phyloP scores from a whole-genome alignment of 2,329 filamentous ascomycete species.

The Colletotrichum musae region DNA sequence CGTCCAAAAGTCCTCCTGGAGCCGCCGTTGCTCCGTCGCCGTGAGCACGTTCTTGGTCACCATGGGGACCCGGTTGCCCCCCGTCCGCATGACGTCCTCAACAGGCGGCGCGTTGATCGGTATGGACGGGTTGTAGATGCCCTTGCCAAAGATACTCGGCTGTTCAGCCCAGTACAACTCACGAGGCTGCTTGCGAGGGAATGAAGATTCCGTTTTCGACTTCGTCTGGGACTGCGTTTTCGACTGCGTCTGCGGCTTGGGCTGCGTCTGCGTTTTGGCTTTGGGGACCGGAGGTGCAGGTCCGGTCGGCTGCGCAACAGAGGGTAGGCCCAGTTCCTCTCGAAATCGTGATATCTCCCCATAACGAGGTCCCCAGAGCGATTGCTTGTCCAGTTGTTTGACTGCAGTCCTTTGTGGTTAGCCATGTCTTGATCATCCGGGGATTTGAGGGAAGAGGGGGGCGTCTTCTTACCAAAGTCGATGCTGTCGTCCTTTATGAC shows the following conservation, averaged over 20 bases:
- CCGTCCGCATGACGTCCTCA: conserved; percentile 55
- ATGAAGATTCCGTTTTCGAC: neutral
- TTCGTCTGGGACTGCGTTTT: no score
- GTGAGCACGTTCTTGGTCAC: conserved; percentile 57
- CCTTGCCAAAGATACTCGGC: conserved; percentile 48
- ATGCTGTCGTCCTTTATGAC: conserved; percentile 34
- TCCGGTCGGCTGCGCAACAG: neutral
- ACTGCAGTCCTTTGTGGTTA: conserved; percentile 12
- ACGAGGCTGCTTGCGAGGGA: conserved; percentile 44
- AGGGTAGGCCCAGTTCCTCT: conserved; percentile 15
- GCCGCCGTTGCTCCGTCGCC: conserved; percentile 54
- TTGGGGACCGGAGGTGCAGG: neutral
- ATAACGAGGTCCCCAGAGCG: conserved; percentile 45
- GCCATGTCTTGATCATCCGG: neutral
- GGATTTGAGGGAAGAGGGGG: neutral
- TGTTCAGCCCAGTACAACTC: conserved; percentile 48
- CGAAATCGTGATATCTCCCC: conserved; percentile 31
- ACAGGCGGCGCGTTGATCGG: conserved; percentile 52
- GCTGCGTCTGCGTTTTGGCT: neutral
- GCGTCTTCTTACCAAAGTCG: conserved; percentile 25
- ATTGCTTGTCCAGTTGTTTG: neutral
- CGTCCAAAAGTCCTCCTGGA: conserved; percentile 53
- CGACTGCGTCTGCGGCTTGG: no score
- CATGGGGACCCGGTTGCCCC: conserved; percentile 52
- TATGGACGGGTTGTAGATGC: conserved; percentile 49